Evolutionary conservation across 2,329 filamentous ascomycete species (phyloP).

Genomic region (Herpotrichia juniperi): DNA sequence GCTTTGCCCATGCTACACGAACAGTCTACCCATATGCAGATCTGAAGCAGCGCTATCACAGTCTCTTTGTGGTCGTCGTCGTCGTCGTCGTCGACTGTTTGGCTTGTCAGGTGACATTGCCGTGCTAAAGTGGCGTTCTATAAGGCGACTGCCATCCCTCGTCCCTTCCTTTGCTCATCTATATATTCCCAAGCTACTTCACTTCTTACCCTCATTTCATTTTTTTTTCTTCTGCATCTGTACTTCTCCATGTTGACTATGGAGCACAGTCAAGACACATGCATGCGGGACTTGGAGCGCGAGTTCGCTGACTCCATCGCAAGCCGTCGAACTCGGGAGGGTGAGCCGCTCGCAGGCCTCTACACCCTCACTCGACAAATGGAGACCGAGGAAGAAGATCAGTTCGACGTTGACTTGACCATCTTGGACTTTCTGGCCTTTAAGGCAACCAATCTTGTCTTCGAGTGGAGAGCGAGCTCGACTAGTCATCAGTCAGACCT

Average conservation of each 20-base stretch:
- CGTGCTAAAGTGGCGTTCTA: slow-evolving; percentile 6
- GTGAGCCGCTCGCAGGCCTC: slow-evolving; percentile 34
- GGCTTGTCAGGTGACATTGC: slow-evolving; percentile 7
- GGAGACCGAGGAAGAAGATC: slow-evolving; percentile 42
- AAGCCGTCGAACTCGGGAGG: slow-evolving; percentile 16
- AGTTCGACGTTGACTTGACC: slow-evolving; percentile 58
- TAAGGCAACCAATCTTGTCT: slow-evolving; percentile 51
- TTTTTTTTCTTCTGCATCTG: slow-evolving; percentile 5
- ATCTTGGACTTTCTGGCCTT: slow-evolving; percentile 63
- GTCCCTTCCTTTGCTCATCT: not conserved
- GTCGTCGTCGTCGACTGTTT: not conserved
- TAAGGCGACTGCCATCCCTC: slow-evolving; percentile 10
- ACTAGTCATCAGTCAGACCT: slow-evolving; percentile 39
- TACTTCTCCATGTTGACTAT: slow-evolving; percentile 22
- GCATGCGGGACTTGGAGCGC: slow-evolving; percentile 29
- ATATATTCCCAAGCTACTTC: slow-evolving; percentile 1
- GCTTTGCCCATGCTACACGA: slow-evolving; percentile 4
- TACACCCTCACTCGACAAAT: slow-evolving; percentile 38
- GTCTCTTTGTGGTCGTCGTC: slow-evolving; percentile 1
- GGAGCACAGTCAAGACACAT: slow-evolving; percentile 15
- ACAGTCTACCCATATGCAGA: slow-evolving; percentile 19
- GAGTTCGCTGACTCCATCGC: slow-evolving; percentile 27
- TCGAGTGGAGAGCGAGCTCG: slow-evolving; percentile 42
- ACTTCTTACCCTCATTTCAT: slow-evolving; percentile 7
- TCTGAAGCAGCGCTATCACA: slow-evolving; percentile 15